These are phyloP conservation scores for Arthroderma sp. DNA, from an alignment of 2,329 filamentous ascomycete genomes.

Conservation along the genomic window DNA sequence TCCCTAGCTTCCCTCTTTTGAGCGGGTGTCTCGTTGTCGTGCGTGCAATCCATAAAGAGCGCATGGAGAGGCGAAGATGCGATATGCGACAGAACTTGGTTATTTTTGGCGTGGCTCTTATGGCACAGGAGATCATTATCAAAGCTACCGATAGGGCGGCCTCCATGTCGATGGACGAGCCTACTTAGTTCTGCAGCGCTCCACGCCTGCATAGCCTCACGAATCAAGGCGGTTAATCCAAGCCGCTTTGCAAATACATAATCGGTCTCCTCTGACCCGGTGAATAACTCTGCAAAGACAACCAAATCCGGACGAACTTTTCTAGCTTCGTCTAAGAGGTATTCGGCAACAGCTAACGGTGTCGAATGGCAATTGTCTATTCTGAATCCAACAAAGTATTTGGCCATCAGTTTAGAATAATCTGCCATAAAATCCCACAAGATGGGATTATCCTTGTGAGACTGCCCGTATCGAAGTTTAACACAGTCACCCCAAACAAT, in stretches of 20 bases:
- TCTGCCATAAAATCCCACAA: conserved; percentile 93
- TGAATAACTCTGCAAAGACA: conserved; percentile 89
- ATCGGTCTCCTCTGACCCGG: conserved; percentile 88
- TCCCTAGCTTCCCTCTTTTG: conserved; percentile 92
- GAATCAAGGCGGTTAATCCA: conserved; percentile 79
- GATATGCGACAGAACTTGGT: conserved; percentile 64
- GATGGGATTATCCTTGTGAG: conserved; percentile 75
- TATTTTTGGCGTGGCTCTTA: conserved; percentile 33
- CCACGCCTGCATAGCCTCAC: conserved; percentile 98
- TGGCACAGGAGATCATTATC: conserved; percentile 76
- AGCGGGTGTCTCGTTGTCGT: conserved; percentile 92
- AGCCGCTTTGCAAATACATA: conserved; percentile 90
- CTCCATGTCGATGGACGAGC: conserved; percentile 84
- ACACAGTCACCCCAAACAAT: conserved; percentile 99
- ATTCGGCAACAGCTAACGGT: conserved; percentile 83
- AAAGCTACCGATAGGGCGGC: conserved; percentile 90
- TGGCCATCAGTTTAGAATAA: conserved; percentile 84
- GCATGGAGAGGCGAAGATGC: conserved; percentile 82
- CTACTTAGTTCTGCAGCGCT: conserved; percentile 84
- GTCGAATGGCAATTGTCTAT: conserved; percentile 99
- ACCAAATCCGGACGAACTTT: conserved; percentile 76
- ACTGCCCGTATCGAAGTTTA: conserved; percentile 77
- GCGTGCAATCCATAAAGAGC: conserved; percentile 97
- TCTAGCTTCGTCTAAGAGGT: conserved; percentile 87
- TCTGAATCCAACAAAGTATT: conserved; percentile 86